Evolutionary conservation across 1,284 basidiomycete species (phyloP).

Genomic region (Moesziomyces sp.): DNA sequence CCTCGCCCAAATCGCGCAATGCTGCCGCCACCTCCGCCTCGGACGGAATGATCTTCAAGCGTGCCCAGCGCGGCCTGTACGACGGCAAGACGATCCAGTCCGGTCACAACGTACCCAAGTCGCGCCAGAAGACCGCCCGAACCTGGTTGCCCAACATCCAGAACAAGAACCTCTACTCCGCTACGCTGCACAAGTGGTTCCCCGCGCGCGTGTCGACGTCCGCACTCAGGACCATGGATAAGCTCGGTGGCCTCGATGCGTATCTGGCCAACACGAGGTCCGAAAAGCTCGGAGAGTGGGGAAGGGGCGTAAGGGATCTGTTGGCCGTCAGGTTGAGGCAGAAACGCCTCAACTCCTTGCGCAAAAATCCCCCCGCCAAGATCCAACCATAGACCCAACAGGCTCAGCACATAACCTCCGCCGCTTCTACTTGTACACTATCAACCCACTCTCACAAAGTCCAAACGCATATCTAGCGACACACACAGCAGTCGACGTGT

Average conservation of each 20-base stretch:
- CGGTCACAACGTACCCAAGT: slow-evolving; percentile 64
- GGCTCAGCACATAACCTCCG: too few species aligned
- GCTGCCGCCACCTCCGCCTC: slow-evolving; percentile 34
- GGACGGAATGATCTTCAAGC: slow-evolving; percentile 60
- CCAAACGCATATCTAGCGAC: too few species aligned
- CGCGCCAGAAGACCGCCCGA: slow-evolving; percentile 62
- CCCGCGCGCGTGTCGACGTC: slow-evolving; percentile 39
- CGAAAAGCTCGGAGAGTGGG: slow-evolving; percentile 58
- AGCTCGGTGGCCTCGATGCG: slow-evolving; percentile 62
- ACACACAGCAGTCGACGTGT: too few species aligned
- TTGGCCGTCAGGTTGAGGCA: slow-evolving; percentile 37
- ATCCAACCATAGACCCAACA: background rate
- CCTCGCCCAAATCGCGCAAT: slow-evolving; percentile 61
- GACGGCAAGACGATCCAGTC: slow-evolving; percentile 61
- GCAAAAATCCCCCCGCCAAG: background rate
- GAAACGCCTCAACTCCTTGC: slow-evolving; percentile 12
- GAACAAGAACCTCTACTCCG: slow-evolving; percentile 46
- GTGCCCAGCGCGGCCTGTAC: slow-evolving; percentile 64
- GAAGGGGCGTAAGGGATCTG: slow-evolving; percentile 50
- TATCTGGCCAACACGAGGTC: slow-evolving; percentile 59
- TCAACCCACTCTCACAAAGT: too few species aligned
- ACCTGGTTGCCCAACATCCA: slow-evolving; percentile 65
- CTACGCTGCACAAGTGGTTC: slow-evolving; percentile 47
- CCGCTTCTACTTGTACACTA: too few species aligned
- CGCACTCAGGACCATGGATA: slow-evolving; percentile 60